Evolutionary conservation across 2,329 filamentous ascomycete genomes (phyloP), one percentile per base, ranked within the genome.

Genomic region (Cytospora paraplurivora): DNA sequence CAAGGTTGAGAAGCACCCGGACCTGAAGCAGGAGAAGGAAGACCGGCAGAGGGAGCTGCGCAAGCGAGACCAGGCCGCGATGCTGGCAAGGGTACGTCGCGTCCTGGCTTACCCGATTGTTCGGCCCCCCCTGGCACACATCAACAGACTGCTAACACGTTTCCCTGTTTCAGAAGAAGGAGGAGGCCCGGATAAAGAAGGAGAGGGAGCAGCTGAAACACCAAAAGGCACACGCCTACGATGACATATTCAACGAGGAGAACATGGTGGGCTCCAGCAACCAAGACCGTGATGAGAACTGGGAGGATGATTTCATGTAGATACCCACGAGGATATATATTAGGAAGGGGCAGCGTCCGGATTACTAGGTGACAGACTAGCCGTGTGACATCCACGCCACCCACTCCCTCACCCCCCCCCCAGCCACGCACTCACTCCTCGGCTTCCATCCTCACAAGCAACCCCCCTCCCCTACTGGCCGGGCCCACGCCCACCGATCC

Each of bases 141-240:
- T 41, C 35, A 32, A 55, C 44, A 4, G n/a, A n/a, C 34, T 52
- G 41, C 57, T 64, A 44, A 67, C 65, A 33, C 55, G 35, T 6
- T 10, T 2, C 10, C 10, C 8, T 44, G 12, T 17, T 35, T 27
- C 60, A 91, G 90, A 89, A 85, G 77, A 93, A 93, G 74, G 89
- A 93, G 74, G 91, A 95, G 71, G 86, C 85, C 0, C 80, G 81
- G 44, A 74, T 93, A 54, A 85, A 88, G 56, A 89, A 92, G 76
- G 92, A 97, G 79, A 85, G 92, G 68, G 90, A 92, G 76, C 89
- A 96, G 76, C 86, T 94, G 78, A 96, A 96, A 76, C 96, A 88
- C 83, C 92, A 96, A 77, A 95, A 95, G 78, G 93, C 97, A n/a
- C 94, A 99, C 77, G 94, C 93, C 1, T 99, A 99, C 76, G 95